Percentiles rank a stretch among this genome's conserved stretches.
phyloP scores from a whole-genome alignment of 257 asterid genomes.

The Echites panduratus region DNA sequence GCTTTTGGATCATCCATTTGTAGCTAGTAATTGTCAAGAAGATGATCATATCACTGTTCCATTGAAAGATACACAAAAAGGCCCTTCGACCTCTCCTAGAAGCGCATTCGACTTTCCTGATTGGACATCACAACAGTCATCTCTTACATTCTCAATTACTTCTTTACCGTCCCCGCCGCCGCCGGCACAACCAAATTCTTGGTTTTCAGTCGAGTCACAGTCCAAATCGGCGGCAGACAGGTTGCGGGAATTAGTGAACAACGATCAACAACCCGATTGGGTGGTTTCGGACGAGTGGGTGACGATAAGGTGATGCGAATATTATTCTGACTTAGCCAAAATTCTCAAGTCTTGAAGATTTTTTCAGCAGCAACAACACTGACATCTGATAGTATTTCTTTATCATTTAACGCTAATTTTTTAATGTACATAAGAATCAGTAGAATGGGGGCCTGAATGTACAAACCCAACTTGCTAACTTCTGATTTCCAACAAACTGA shows the following conservation, averaged over 20 bases:
- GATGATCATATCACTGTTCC: slow-evolving; percentile 12
- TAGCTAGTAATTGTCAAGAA: slow-evolving; percentile 22
- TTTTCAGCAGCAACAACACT: slow-evolving; percentile 11
- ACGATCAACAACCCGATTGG: slow-evolving; percentile 37
- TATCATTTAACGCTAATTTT: neutral
- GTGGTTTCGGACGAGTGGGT: slow-evolving; percentile 59
- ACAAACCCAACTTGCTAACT: slow-evolving; percentile 2
- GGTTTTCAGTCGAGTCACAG: slow-evolving; percentile 21
- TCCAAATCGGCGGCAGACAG: slow-evolving; percentile 36
- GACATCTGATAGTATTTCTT: slow-evolving; percentile 4
- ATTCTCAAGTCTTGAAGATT: slow-evolving; percentile 16
- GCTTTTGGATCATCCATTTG: slow-evolving; percentile 73
- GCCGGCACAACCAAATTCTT: slow-evolving; percentile 14
- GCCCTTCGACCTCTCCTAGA: slow-evolving; percentile 45
- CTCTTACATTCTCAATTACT: slow-evolving; percentile 31
- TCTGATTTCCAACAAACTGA: slow-evolving; percentile 15
- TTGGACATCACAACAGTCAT: slow-evolving; percentile 41
- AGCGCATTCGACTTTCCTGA: slow-evolving; percentile 70
- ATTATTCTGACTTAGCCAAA: slow-evolving; percentile 11
- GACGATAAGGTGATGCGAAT: slow-evolving; percentile 47
- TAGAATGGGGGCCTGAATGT: slow-evolving; percentile 1
- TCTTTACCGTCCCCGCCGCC: slow-evolving; percentile 45
- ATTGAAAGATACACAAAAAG: slow-evolving; percentile 1
- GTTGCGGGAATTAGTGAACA: slow-evolving; percentile 27
- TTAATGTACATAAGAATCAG: slow-evolving; percentile 7